Percentiles rank a stretch among this genome's conserved stretches.
phyloP scores from a whole-genome alignment of 495 filamentous ascomycete genomes.

The Aspergillus leporis region DNA sequence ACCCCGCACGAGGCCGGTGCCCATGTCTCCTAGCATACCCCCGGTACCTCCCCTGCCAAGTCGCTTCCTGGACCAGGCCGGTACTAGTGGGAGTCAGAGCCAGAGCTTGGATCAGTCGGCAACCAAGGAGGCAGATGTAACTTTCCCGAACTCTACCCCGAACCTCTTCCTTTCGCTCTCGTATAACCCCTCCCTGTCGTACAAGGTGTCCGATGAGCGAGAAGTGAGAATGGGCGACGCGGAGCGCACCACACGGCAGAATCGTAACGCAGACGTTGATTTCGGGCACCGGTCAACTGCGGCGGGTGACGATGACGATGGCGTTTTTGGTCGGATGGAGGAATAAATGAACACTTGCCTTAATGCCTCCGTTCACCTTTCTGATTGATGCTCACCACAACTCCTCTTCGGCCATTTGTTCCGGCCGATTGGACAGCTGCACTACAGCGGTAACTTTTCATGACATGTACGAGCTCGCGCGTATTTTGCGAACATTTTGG shows the following conservation, averaged over 20 bases:
- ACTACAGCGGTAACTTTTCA: slow-evolving; percentile 27
- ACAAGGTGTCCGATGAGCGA: slow-evolving; percentile 51
- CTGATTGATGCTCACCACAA: neutral
- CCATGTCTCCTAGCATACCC: slow-evolving; percentile 73
- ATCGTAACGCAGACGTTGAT: slow-evolving; percentile 73
- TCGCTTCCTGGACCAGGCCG: slow-evolving; percentile 42
- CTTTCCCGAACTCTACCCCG: slow-evolving; percentile 35
- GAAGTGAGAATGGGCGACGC: slow-evolving; percentile 38
- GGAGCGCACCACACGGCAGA: slow-evolving; percentile 50
- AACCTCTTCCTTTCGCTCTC: slow-evolving; percentile 42
- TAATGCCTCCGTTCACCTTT: neutral
- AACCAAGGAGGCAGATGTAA: slow-evolving; percentile 47
- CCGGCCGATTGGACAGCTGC: slow-evolving; percentile 17
- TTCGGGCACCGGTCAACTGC: slow-evolving; percentile 64
- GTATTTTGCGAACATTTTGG: slow-evolving; percentile 30
- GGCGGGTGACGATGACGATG: slow-evolving; percentile 90
- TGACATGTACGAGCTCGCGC: slow-evolving; percentile 47
- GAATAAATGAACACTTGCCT: slow-evolving; percentile 53
- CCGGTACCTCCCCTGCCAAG: slow-evolving; percentile 83
- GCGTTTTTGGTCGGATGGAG: slow-evolving; percentile 95
- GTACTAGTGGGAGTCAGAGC: slow-evolving; percentile 29
- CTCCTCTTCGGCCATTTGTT: slow-evolving; percentile 7
- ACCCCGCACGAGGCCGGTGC: slow-evolving; percentile 68
- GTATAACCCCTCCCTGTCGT: slow-evolving; percentile 49
- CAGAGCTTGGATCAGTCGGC: slow-evolving; percentile 28